A percentile compares a stretch with the other conserved stretches of the same genome.
These are phyloP conservation scores for Fusarium sp. DNA, from an alignment of 2,329 filamentous ascomycete species.

Conservation along the genomic window DNA sequence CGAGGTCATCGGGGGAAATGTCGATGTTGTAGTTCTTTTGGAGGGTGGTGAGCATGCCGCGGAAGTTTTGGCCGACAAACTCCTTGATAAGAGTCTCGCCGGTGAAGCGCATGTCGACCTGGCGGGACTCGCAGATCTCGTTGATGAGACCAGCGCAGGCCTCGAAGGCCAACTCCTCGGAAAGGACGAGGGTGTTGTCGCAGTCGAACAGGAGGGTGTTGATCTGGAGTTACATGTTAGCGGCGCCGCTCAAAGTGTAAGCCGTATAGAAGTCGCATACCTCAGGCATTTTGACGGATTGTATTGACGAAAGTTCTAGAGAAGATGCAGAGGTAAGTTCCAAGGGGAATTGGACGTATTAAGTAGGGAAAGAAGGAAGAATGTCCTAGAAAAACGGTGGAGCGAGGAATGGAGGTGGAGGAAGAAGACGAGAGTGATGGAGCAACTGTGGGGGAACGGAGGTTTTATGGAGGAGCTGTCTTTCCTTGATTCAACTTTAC, in stretches of 20 bases:
- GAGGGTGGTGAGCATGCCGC: constrained; percentile 85
- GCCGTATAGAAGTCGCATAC: constrained; percentile 35
- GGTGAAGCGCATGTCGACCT: constrained; percentile 76
- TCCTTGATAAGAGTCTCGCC: constrained; percentile 82
- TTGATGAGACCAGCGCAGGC: constrained; percentile 91
- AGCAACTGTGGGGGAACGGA: constrained; percentile 30
- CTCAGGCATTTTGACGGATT: constrained; percentile 50
- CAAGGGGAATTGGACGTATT: constrained; percentile 12
- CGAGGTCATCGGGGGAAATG: constrained; percentile 74
- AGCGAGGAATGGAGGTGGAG: constrained; percentile 12
- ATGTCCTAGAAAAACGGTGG: constrained; percentile 18
- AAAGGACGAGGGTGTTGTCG: constrained; percentile 94
- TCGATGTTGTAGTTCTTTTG: constrained; percentile 80
- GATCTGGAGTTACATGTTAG: constrained; percentile 55
- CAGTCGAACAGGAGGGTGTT: constrained; percentile 79
- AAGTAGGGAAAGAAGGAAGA: constrained; percentile 22
- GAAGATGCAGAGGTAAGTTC: background rate
- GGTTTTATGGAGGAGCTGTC: constrained; percentile 59
- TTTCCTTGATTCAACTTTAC: constrained; percentile 26
- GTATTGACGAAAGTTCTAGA: background rate
- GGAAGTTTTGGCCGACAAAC: constrained; percentile 95
- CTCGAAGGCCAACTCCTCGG: constrained; percentile 90
- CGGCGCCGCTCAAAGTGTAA: background rate
- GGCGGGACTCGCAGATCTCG: constrained; percentile 77
- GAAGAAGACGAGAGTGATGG: constrained; percentile 15